phyloP scores from a whole-genome alignment of 768 basidiomycete species.

The Tricholoma saponaceum region DNA sequence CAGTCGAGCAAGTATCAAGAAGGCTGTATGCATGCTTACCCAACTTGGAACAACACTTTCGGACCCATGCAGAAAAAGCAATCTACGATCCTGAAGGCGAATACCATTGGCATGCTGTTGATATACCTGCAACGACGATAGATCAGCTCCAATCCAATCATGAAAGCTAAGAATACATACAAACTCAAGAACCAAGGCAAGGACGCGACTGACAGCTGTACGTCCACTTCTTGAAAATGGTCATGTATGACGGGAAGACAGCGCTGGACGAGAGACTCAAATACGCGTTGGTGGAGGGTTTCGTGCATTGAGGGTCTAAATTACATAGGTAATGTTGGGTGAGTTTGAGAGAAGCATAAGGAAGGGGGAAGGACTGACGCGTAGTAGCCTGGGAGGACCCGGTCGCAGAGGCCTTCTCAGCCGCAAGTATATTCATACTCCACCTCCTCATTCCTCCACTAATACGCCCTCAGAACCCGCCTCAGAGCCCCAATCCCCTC shows the following conservation, averaged over 20 bases:
- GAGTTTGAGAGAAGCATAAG: background rate
- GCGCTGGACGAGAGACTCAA: constrained; percentile 87
- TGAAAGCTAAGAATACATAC: constrained; percentile 40
- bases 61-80: constrained; percentile 99
- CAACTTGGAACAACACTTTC: constrained; percentile 97
- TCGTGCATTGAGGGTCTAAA: constrained; percentile 99
- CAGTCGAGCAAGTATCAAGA: background rate
- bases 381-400: constrained; percentile 96
- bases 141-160: too few species aligned
- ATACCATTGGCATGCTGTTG: constrained; percentile 95
- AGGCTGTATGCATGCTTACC: constrained; percentile 41
- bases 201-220: constrained; percentile 95
- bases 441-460: constrained; percentile 91
- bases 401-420: constrained; percentile 94
- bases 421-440: constrained; percentile 99
- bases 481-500: constrained; percentile 83
- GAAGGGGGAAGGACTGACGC: constrained; percentile 47
- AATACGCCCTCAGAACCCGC: constrained; percentile 91
- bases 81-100: constrained; percentile 95
- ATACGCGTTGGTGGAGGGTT: constrained; percentile 94
- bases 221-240: constrained; percentile 86
- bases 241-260: constrained; percentile 93
- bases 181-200: constrained; percentile 98
- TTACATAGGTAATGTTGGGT: too few species aligned
- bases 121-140: constrained; percentile 52